Evolutionary conservation across 83 land plant species (phyloP), one percentile per base, ranked within the genome.

Genomic region (Thuja plicata): DNA sequence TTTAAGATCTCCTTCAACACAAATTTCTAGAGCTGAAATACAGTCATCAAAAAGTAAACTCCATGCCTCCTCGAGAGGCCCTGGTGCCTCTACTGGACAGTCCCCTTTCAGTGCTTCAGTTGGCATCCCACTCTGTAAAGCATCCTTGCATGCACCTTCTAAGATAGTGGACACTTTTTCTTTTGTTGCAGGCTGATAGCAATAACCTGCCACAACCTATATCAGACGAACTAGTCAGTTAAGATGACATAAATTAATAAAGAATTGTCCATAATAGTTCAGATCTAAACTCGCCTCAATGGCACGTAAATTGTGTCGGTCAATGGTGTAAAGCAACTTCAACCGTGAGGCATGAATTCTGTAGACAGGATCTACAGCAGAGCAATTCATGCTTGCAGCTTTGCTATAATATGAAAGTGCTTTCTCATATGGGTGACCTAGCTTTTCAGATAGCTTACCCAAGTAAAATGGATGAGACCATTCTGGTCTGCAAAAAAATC

Each of bases 321-420:
- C 95, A 76, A 86, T 89, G 40, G 85, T 89, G 82, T 89, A 95
- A 77, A 98, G 96, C 32, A 96, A 87, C 93, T 98, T 98, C 90
- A 98, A 85, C 40, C 99, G 96, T 76, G 99, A 98, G 38, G 99
- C 97, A 92, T 98, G 99, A 91, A 97, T 94, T 60, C 99, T 94
- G 83, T 98, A 98, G 21, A 98, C 85, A 76, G 99, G 92, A 91
- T 98, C 99, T 30, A 98, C 99, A 92, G 96, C 97, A 89, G 98
- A 94, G 70, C 96, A 93, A 90, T 97, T 98, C 92, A 97, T 89
- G 57, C 90, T 90, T 62, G 91, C 92, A 70, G 99, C 99, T 85
- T 96, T 94, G 40, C 88, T 91, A 88, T 97, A 98, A 89, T 95
- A 97, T 55, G 96, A 91, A 41, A 98, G 92, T 32, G 97, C 94